Evolutionary conservation across 768 basidiomycete species (phyloP).

Genomic region (Porpolomopsis calyptriformis): DNA sequence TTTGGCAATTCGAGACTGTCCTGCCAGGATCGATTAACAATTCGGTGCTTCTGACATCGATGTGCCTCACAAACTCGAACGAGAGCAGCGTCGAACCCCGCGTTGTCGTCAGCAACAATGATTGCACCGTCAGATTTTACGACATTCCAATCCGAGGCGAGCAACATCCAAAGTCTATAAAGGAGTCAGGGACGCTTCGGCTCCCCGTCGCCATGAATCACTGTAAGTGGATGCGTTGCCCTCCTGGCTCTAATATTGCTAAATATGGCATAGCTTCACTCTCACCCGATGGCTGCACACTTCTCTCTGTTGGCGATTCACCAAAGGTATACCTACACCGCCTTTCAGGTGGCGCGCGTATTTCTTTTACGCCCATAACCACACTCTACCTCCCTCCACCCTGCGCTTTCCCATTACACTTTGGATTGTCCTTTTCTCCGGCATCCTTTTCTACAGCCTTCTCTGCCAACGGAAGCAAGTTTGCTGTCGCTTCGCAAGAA

Average conservation of each 20-base stretch:
- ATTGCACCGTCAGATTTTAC: slow-evolving; percentile 70
- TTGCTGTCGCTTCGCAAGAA: slow-evolving; percentile 77
- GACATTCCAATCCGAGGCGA: slow-evolving; percentile 51
- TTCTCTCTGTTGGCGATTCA: slow-evolving; percentile 88
- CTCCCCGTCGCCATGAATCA: slow-evolving; percentile 73
- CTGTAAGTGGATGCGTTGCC: slow-evolving; percentile 36
- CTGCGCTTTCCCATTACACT: slow-evolving; percentile 27
- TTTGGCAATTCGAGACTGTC: slow-evolving; percentile 48
- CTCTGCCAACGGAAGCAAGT: slow-evolving; percentile 64
- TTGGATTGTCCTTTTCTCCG: slow-evolving; percentile 36
- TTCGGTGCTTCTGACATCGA: slow-evolving; percentile 56
- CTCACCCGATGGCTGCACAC: slow-evolving; percentile 77
- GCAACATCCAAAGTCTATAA: slow-evolving; percentile 30
- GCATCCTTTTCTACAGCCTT: slow-evolving; percentile 79
- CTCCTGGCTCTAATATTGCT: slow-evolving; percentile 2
- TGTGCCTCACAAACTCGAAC: slow-evolving; percentile 48
- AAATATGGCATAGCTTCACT: slow-evolving; percentile 56
- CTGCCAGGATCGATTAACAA: slow-evolving; percentile 72
- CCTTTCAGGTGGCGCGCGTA: slow-evolving; percentile 50
- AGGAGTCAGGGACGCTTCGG: slow-evolving; percentile 41
- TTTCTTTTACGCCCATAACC: slow-evolving; percentile 55
- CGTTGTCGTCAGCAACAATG: slow-evolving; percentile 80
- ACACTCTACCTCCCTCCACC: slow-evolving; percentile 61
- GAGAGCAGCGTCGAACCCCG: slow-evolving; percentile 65
- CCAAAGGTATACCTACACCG: slow-evolving; percentile 76